Conservation (phyloP, 1,139 yeast genomes). For the Suhomyces bolitotheri region DNA sequence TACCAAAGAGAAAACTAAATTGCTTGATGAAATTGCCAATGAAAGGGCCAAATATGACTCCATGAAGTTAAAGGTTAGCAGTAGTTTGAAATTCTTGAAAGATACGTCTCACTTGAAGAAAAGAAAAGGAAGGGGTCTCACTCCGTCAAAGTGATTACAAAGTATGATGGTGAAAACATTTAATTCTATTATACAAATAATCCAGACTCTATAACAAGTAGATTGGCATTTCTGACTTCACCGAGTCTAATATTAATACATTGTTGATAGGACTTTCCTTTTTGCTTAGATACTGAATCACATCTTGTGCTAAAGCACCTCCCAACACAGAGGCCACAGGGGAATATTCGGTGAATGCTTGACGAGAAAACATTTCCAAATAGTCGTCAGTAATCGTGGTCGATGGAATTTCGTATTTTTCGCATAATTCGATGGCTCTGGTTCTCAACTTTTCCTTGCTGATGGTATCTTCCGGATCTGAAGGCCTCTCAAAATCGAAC, state of each 20-base stretch:
- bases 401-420: conserved; percentile 36
- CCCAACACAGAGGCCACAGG: conserved; percentile 90
- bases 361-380: conserved; percentile 43
- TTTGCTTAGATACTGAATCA: conserved; percentile 75
- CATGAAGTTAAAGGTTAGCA: conserved; percentile 33
- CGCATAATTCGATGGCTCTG: conserved; percentile 27
- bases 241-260: conserved; percentile 73
- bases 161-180: no score
- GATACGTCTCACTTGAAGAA: conserved; percentile 48
- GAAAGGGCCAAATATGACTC: conserved; percentile 27
- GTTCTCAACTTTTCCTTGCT: conserved; percentile 35
- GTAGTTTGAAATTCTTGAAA: conserved; percentile 37
- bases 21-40: conserved; percentile 25
- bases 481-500: conserved; percentile 40
- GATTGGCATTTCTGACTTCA: conserved; percentile 72
- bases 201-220: no score
- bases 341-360: conserved; percentile 68
- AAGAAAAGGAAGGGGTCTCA: conserved; percentile 43
- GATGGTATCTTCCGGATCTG: conserved; percentile 27
- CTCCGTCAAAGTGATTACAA: conserved; percentile 32
- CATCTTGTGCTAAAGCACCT: conserved; percentile 88
- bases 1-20: conserved; percentile 23
- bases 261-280: conserved; percentile 84
- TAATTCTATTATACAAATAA: no score
- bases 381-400: conserved; percentile 40